A percentile compares a stretch with the other conserved stretches of the same genome.
Conservation (phyloP, 768 basidiomycete genomes). For the Tricholoma bakamatsutake region DNA sequence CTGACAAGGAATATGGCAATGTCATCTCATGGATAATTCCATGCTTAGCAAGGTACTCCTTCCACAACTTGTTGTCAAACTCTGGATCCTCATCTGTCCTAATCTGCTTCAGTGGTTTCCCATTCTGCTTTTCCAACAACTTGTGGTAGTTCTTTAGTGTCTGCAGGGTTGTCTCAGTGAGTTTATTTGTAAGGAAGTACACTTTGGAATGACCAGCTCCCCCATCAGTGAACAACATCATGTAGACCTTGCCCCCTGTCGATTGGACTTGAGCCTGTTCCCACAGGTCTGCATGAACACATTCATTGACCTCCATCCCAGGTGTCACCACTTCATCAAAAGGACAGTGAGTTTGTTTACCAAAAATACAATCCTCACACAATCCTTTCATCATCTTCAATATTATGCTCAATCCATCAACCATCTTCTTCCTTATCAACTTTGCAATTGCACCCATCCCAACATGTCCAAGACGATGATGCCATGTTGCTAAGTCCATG, state of each 20-base stretch:
- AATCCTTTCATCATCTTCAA: constrained; percentile 9
- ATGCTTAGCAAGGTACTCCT: constrained; percentile 8
- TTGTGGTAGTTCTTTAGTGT: neutral
- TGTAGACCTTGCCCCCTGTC: constrained; percentile 13
- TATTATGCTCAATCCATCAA: constrained; percentile 16
- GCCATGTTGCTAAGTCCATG: constrained; percentile 19
- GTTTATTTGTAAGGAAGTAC: constrained; percentile 19
- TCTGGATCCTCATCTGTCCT: constrained; percentile 22
- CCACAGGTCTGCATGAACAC: constrained; percentile 17
- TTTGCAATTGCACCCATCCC: constrained; percentile 6
- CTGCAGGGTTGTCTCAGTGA: constrained; percentile 6
- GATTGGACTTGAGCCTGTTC: constrained; percentile 15
- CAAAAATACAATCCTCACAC: constrained; percentile 16
- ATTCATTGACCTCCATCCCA: constrained; percentile 8
- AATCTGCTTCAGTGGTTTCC: constrained; percentile 8
- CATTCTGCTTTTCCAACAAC: constrained; percentile 12
- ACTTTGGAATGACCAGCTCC: constrained; percentile 8
- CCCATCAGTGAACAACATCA: constrained; percentile 20
- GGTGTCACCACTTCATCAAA: constrained; percentile 15
- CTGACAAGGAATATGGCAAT: no score
- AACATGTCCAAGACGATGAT: constrained; percentile 19
- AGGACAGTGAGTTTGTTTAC: constrained; percentile 16
- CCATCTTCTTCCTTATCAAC: constrained; percentile 10
- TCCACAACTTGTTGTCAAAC: constrained; percentile 18
- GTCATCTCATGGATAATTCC: constrained; percentile 19